Conservation (phyloP, 2,329 filamentous ascomycete species). For the Blastomyces parvus region DNA sequence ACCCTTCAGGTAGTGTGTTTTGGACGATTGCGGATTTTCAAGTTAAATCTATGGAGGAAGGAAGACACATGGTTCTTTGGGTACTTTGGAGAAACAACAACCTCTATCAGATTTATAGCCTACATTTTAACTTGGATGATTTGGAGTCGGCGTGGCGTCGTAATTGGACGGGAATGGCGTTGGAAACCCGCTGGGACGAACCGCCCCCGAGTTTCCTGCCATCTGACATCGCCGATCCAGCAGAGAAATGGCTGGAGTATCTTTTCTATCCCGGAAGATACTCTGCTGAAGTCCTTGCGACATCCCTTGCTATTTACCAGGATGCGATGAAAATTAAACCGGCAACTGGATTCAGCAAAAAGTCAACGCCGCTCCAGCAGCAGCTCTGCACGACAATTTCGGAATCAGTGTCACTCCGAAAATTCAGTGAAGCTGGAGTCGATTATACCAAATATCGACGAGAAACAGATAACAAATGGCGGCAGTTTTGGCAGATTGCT, state of each 20-base stretch:
- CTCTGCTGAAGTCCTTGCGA: slow-evolving; percentile 67
- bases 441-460: slow-evolving; percentile 67
- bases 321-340: slow-evolving; percentile 44
- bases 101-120: slow-evolving; percentile 61
- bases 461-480: slow-evolving; percentile 76
- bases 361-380: slow-evolving; percentile 57
- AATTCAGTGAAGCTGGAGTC: slow-evolving; percentile 51
- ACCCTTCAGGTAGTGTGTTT: slow-evolving; percentile 57
- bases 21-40: slow-evolving; percentile 75
- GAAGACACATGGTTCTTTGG: slow-evolving; percentile 57
- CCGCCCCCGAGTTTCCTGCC: slow-evolving; percentile 50
- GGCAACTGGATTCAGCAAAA: slow-evolving; percentile 33
- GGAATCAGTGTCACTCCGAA: slow-evolving; percentile 56
- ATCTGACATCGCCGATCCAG: slow-evolving; percentile 58
- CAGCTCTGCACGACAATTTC: slow-evolving; percentile 64
- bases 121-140: slow-evolving; percentile 62
- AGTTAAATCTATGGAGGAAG: slow-evolving; percentile 46
- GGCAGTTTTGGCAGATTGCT: slow-evolving; percentile 75
- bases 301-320: slow-evolving; percentile 72
- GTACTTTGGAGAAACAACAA: slow-evolving; percentile 78
- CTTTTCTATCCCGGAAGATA: slow-evolving; percentile 79
- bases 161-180: slow-evolving; percentile 60
- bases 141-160: slow-evolving; percentile 53
- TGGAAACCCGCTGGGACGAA: slow-evolving; percentile 47
- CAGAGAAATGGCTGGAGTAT: slow-evolving; percentile 77